Evolutionary conservation across 139 green algal species (phyloP).

Genomic region (Diplosphaera chodatii): DNA sequence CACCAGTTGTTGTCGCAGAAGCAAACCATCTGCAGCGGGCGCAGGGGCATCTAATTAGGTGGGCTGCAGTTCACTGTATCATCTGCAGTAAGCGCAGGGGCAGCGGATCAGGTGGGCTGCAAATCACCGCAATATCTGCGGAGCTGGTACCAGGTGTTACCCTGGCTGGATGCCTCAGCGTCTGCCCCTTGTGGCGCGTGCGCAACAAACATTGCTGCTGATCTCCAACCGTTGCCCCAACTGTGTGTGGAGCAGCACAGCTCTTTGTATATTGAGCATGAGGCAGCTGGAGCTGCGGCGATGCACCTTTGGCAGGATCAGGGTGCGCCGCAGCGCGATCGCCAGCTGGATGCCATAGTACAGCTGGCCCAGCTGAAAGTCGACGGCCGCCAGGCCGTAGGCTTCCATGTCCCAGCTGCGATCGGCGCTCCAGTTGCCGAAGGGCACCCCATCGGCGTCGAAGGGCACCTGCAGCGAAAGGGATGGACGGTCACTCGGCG

Average conservation of each 20-base stretch:
- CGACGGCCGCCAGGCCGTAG: neutral
- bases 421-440: neutral
- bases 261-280: too few relatives aligned
- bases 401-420: neutral
- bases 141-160: too few relatives aligned
- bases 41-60: too few relatives aligned
- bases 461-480: neutral
- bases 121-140: too few relatives aligned
- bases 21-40: neutral
- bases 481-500: neutral
- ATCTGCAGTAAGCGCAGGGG: too few relatives aligned
- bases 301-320: slow-evolving; percentile 19
- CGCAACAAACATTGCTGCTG: too few relatives aligned
- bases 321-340: slow-evolving; percentile 16
- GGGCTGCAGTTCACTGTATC: too few relatives aligned
- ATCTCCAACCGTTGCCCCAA: too few relatives aligned
- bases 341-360: slow-evolving; percentile 11
- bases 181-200: too few relatives aligned
- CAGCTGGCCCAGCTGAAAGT: slow-evolving; percentile 7
- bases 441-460: neutral
- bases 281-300: too few relatives aligned
- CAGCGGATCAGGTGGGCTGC: neutral
- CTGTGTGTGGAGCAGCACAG: too few relatives aligned
- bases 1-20: slow-evolving; percentile 1
- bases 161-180: too few relatives aligned